These are phyloP conservation scores for Eleusine indica DNA, from an alignment of 176 grass and related monocot species.

Conservation along the genomic window DNA sequence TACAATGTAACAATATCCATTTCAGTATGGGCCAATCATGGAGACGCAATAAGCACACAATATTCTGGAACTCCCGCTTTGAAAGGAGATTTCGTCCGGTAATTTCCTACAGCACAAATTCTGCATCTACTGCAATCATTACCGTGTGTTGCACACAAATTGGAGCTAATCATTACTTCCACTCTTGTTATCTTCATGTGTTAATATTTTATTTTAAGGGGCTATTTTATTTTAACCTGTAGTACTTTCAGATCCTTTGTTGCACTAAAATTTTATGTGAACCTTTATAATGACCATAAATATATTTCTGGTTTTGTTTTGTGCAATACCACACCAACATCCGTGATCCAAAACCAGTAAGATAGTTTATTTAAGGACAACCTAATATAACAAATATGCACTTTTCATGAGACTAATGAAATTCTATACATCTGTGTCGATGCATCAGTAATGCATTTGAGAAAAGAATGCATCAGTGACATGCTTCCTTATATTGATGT, in stretches of 20 bases:
- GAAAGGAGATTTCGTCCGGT: constrained; percentile 97
- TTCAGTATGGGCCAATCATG: constrained; percentile 98
- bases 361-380: background rate
- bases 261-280: too few species aligned
- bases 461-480: background rate
- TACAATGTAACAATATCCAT: constrained; percentile 1
- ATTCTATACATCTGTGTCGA: background rate
- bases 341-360: background rate
- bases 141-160: background rate
- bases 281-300: background rate
- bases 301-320: background rate
- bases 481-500: background rate
- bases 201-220: constrained; percentile 2
- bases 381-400: background rate
- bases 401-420: background rate
- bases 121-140: background rate
- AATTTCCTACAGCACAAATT: constrained; percentile 32
- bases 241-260: background rate
- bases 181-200: background rate
- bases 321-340: background rate
- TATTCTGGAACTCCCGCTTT: constrained; percentile 96
- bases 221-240: background rate
- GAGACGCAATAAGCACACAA: constrained; percentile 94
- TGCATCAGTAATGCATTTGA: background rate
- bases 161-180: background rate